Percentiles rank a stretch among this genome's conserved stretches.
Conservation (phyloP, 441 rosid genomes). For the Syzygium syzygioides region DNA sequence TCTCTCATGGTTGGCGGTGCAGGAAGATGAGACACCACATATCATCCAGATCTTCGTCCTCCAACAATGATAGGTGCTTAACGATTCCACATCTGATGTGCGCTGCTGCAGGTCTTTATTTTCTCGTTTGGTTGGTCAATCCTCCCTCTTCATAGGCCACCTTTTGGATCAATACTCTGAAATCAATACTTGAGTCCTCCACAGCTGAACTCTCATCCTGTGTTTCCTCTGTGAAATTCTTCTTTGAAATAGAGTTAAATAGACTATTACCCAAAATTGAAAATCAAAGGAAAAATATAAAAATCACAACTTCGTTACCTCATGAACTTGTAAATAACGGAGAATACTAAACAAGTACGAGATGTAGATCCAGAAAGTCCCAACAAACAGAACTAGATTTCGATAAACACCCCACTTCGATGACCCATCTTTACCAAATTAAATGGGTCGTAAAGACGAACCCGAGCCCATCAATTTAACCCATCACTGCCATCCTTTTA, state of each 20-base stretch:
- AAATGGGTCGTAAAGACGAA: not conserved
- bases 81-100: not conserved
- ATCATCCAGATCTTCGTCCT: not conserved
- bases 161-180: not conserved
- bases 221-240: not conserved
- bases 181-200: not conserved
- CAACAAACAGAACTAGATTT: not conserved
- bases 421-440: not conserved
- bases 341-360: not conserved
- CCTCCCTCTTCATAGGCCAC: not conserved
- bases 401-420: not conserved
- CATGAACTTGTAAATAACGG: not conserved
- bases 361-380: not conserved
- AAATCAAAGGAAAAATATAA: not conserved
- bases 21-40: not conserved
- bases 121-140: not conserved
- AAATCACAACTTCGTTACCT: not conserved
- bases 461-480: not conserved
- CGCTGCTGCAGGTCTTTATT: not conserved
- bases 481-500: not conserved
- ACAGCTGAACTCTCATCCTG: not conserved
- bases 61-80: not conserved
- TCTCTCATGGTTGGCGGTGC: not conserved
- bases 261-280: not conserved
- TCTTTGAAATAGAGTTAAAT: not conserved